Evolutionary conservation across 768 basidiomycete genomes (phyloP).

Genomic region (Lactifluus piperatus): DNA sequence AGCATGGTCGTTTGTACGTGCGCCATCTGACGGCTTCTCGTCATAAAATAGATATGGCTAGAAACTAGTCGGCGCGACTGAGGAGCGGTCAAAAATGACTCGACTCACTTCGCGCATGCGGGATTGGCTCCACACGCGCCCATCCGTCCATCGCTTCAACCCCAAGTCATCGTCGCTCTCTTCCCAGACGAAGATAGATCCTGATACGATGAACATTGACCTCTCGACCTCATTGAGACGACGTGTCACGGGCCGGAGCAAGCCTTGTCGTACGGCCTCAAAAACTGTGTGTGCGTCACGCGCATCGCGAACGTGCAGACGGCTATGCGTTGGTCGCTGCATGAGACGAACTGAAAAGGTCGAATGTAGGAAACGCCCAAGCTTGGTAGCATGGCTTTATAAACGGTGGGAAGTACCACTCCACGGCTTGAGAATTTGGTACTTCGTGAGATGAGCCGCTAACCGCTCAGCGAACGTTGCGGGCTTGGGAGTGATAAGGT

Average conservation of each 20-base stretch:
- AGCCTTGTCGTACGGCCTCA: constrained; percentile 52
- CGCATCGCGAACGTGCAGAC: constrained; percentile 56
- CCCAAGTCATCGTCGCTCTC: constrained; percentile 59
- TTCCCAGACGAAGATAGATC: constrained; percentile 63
- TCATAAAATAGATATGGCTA: constrained; percentile 68
- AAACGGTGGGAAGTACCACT: constrained; percentile 8
- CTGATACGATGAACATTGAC: constrained; percentile 44
- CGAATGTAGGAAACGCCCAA: constrained; percentile 26
- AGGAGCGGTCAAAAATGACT: not conserved
- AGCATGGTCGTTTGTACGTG: constrained; percentile 29
- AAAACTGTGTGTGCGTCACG: constrained; percentile 59
- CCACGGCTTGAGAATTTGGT: constrained; percentile 17
- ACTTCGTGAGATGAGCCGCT: constrained; percentile 20
- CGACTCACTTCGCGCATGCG: constrained; percentile 49
- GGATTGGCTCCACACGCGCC: constrained; percentile 59
- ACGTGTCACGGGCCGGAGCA: constrained; percentile 40
- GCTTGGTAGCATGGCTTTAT: constrained; percentile 13
- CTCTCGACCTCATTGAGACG: constrained; percentile 57
- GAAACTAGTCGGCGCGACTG: not conserved
- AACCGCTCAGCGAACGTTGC: constrained; percentile 16
- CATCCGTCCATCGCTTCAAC: constrained; percentile 64
- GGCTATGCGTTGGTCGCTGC: constrained; percentile 56
- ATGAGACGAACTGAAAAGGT: constrained; percentile 34
- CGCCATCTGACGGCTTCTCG: constrained; percentile 43
- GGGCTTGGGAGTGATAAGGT: constrained; percentile 18